These are phyloP conservation scores for Dryas drummondii DNA, from an alignment of 306 rosid species.

Conservation along the genomic window DNA sequence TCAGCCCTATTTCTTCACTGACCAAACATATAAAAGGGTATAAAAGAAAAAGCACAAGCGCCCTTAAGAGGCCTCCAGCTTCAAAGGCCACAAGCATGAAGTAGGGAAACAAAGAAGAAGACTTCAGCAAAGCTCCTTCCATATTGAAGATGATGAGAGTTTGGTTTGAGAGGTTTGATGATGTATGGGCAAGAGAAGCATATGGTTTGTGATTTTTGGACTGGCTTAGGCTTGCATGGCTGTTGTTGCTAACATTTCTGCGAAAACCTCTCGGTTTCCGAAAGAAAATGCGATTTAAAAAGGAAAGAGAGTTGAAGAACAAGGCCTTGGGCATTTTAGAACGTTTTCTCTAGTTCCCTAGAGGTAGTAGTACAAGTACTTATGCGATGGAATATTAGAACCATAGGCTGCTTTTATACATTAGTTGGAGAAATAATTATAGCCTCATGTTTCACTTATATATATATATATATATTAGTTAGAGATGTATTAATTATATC, in stretches of 20 bases:
- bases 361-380: background rate
- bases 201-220: constrained; percentile 35
- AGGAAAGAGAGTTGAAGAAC: constrained; percentile 50
- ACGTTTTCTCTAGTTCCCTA: background rate
- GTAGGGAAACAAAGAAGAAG: constrained; percentile 59
- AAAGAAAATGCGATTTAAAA: constrained; percentile 52
- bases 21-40: constrained; percentile 60
- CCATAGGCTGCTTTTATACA: background rate
- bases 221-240: constrained; percentile 29
- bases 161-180: constrained; percentile 36
- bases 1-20: constrained; percentile 51
- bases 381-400: too few relatives aligned
- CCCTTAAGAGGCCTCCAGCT: constrained; percentile 62
- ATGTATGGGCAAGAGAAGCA: constrained; percentile 36
- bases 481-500: too few relatives aligned
- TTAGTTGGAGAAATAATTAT: background rate
- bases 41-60: constrained; percentile 38
- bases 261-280: constrained; percentile 42
- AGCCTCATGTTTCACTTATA: background rate
- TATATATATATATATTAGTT: too few relatives aligned
- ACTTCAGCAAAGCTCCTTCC: constrained; percentile 59
- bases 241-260: constrained; percentile 35
- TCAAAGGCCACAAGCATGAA: constrained; percentile 95
- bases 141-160: constrained; percentile 62
- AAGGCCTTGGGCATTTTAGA: constrained; percentile 41